phyloP scores from a whole-genome alignment of 1,139 yeast species.

The Tardiomyces digboiensis region DNA sequence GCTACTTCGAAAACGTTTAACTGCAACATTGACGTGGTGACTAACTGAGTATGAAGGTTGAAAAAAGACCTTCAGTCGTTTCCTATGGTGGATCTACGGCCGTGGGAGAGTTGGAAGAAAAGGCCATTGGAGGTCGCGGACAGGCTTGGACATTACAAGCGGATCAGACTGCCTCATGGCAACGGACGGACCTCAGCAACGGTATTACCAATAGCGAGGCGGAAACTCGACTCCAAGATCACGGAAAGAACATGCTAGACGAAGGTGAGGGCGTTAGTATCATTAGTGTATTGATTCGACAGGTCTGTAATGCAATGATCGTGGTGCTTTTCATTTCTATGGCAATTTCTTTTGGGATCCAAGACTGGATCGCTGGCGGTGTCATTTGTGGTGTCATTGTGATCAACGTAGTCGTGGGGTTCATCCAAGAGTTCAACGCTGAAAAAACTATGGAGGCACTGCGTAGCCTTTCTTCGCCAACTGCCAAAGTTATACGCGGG shows the following conservation, averaged over 20 bases:
- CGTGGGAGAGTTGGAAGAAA: not conserved
- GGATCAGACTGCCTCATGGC: slow-evolving; percentile 2
- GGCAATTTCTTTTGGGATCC: slow-evolving; percentile 69
- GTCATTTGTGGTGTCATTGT: slow-evolving; percentile 64
- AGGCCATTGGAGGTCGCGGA: not conserved
- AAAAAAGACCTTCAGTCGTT: not conserved
- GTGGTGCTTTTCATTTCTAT: slow-evolving; percentile 66
- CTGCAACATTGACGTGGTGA: too few species aligned
- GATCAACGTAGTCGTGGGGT: slow-evolving; percentile 61
- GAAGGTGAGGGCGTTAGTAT: slow-evolving; percentile 52
- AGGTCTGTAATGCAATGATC: slow-evolving; percentile 74
- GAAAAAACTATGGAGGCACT: slow-evolving; percentile 78
- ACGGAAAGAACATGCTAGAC: slow-evolving; percentile 57
- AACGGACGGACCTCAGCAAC: slow-evolving; percentile 15
- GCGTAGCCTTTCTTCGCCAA: slow-evolving; percentile 58
- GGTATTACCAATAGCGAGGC: slow-evolving; percentile 41
- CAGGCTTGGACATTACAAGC: slow-evolving; percentile 7
- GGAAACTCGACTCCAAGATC: slow-evolving; percentile 21
- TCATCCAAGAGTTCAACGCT: slow-evolving; percentile 62
- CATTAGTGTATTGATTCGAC: slow-evolving; percentile 51
- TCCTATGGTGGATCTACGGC: not conserved
- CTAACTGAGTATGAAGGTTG: not conserved
- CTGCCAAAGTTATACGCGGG: slow-evolving; percentile 59
- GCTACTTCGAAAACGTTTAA: too few species aligned
- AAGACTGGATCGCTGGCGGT: slow-evolving; percentile 79